These are phyloP conservation scores for Arthroderma sp. DNA, from an alignment of 2,329 filamentous ascomycete genomes.

Conservation along the genomic window DNA sequence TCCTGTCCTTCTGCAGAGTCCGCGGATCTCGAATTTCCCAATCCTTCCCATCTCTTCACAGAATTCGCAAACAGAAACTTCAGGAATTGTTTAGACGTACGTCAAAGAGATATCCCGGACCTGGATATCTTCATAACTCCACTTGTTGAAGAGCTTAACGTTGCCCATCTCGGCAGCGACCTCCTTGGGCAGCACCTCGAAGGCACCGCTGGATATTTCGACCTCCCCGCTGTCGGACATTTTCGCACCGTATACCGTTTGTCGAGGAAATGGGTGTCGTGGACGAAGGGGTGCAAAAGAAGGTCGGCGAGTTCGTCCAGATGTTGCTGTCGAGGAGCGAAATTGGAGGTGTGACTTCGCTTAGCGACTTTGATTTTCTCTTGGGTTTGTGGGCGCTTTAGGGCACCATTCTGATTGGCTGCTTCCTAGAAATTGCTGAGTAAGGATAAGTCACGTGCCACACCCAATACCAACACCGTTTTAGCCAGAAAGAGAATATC, in stretches of 20 bases:
- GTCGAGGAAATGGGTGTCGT: slow-evolving; percentile 26
- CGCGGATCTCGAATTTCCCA: not conserved
- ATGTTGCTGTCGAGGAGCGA: slow-evolving; percentile 20
- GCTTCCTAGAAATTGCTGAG: not conserved
- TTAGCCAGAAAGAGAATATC: not conserved
- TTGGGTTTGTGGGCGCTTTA: slow-evolving; percentile 24
- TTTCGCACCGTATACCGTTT: slow-evolving; percentile 35
- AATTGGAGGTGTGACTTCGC: slow-evolving; percentile 30
- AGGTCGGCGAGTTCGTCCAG: slow-evolving; percentile 21
- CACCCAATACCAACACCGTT: not conserved
- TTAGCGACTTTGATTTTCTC: slow-evolving; percentile 19
- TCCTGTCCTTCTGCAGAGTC: not conserved
- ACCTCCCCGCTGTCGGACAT: slow-evolving; percentile 95
- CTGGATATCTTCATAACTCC: slow-evolving; percentile 97
- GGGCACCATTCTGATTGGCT: slow-evolving; percentile 22
- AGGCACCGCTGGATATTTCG: slow-evolving; percentile 55
- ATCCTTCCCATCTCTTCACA: not conserved
- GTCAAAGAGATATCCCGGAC: slow-evolving; percentile 99
- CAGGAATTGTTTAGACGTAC: slow-evolving; percentile 48
- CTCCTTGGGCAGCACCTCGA: slow-evolving; percentile 82
- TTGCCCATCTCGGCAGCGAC: slow-evolving; percentile 77
- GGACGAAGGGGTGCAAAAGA: slow-evolving; percentile 17
- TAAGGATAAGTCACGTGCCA: slow-evolving; percentile 2
- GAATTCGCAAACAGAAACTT: not conserved
- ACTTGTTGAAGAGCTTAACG: slow-evolving; percentile 97